These are phyloP conservation scores for Eucalyptus pauciflora DNA, from an alignment of 345 rosid species.

Conservation along the genomic window DNA sequence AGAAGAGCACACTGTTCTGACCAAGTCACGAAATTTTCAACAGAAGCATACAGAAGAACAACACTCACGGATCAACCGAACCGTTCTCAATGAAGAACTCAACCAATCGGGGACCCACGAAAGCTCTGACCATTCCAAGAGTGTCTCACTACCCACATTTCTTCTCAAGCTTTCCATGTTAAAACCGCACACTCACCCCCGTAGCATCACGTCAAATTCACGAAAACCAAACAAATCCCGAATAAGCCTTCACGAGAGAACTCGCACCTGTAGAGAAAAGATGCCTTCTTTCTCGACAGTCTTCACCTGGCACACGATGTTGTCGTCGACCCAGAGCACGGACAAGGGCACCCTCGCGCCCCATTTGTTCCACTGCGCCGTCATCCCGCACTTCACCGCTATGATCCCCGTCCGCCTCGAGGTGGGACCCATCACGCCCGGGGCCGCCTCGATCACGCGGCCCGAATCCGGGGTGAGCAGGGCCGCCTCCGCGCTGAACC, in stretches of 20 bases:
- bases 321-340: slow-evolving; percentile 83
- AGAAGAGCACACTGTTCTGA: neutral
- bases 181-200: neutral
- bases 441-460: slow-evolving; percentile 48
- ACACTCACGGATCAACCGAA: neutral
- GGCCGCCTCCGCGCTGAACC: slow-evolving; percentile 18
- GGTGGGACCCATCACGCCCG: slow-evolving; percentile 43
- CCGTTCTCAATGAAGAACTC: neutral
- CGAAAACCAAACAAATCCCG: neutral
- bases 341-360: slow-evolving; percentile 75
- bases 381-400: slow-evolving; percentile 89
- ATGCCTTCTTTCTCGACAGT: slow-evolving; percentile 85
- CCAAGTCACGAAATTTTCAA: neutral
- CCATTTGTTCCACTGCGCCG: slow-evolving; percentile 96
- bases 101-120: neutral
- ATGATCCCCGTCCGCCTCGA: slow-evolving; percentile 81
- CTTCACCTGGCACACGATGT: slow-evolving; percentile 89
- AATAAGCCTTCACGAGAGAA: neutral
- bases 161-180: neutral
- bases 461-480: neutral
- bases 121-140: neutral
- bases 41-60: neutral
- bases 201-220: neutral
- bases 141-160: neutral
- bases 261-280: slow-evolving; percentile 69